These are phyloP conservation scores for Xylariomycetidae sp. DNA, from an alignment of 2,329 filamentous ascomycete genomes.

Conservation along the genomic window DNA sequence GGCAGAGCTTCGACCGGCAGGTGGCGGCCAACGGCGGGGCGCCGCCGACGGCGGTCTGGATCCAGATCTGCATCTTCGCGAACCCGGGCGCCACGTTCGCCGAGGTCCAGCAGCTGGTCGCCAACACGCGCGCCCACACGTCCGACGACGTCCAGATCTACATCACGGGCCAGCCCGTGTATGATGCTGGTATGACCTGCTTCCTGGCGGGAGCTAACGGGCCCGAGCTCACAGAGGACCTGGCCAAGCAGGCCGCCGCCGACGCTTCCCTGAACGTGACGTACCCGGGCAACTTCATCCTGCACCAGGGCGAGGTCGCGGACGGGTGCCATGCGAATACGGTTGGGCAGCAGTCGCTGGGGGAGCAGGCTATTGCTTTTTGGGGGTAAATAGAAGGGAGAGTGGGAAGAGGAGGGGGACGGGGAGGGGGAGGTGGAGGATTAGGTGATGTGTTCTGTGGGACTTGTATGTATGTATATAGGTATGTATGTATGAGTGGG, in stretches of 20 bases:
- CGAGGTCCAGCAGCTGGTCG: conserved; percentile 24
- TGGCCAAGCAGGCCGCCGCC: conserved; percentile 20
- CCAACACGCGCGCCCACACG: conserved; percentile 24
- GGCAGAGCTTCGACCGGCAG: conserved; percentile 22
- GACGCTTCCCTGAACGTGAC: conserved; percentile 16
- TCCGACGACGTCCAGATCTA: conserved; percentile 20
- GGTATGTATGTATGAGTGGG: too few species aligned
- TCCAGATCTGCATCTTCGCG: conserved; percentile 27
- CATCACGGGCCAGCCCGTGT: conserved; percentile 27
- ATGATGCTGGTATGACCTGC: conserved; percentile 18
- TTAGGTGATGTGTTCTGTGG: too few species aligned
- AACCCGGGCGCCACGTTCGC: conserved; percentile 23
- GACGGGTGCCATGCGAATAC: conserved; percentile 25
- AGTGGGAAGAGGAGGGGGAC: too few species aligned
- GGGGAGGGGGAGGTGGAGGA: too few species aligned
- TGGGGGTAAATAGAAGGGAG: conserved; percentile 14
- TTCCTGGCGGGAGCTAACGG: conserved; percentile 16
- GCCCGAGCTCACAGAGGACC: conserved; percentile 11
- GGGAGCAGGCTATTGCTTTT: conserved; percentile 18
- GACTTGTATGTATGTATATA: too few species aligned
- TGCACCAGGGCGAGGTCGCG: conserved; percentile 20
- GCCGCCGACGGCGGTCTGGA: conserved; percentile 21
- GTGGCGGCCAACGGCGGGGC: conserved; percentile 17
- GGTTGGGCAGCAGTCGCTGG: conserved; percentile 20
- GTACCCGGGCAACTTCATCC: conserved; percentile 20